These are phyloP conservation scores for Amylocarpus encephaloides DNA, from an alignment of 2,329 filamentous ascomycete genomes.

Conservation along the genomic window DNA sequence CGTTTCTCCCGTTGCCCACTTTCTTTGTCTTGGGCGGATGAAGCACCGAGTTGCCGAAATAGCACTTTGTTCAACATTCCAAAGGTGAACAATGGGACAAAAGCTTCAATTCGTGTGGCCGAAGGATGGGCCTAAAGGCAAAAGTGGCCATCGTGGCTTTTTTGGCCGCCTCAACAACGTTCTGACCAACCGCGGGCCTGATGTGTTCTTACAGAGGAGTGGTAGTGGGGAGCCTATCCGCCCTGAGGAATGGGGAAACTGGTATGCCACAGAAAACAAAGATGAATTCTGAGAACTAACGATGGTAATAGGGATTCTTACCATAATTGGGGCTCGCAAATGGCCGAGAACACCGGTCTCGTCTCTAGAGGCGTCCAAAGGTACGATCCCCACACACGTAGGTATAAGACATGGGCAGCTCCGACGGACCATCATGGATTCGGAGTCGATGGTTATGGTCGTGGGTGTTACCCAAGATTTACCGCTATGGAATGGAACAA, in stretches of 20 bases:
- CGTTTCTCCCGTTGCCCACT: not conserved
- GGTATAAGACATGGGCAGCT: slow-evolving; percentile 23
- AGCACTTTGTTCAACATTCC: too few species aligned
- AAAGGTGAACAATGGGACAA: not conserved
- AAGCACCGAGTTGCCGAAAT: too few species aligned
- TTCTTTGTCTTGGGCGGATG: not conserved
- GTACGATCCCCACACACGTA: slow-evolving; percentile 27
- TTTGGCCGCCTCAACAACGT: slow-evolving; percentile 32
- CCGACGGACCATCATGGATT: slow-evolving; percentile 16
- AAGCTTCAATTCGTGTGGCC: slow-evolving; percentile 27
- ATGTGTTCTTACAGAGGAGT: slow-evolving; percentile 34
- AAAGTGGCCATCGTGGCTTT: slow-evolving; percentile 22
- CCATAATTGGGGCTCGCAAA: slow-evolving; percentile 12
- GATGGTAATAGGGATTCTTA: slow-evolving; percentile 27
- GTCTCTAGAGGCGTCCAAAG: slow-evolving; percentile 16
- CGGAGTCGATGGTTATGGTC: slow-evolving; percentile 9
- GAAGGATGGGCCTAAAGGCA: slow-evolving; percentile 26
- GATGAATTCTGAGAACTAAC: not conserved
- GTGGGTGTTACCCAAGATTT: slow-evolving; percentile 22
- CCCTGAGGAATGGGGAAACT: slow-evolving; percentile 29
- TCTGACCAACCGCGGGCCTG: slow-evolving; percentile 35
- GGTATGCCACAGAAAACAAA: slow-evolving; percentile 11
- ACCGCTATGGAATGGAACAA: slow-evolving; percentile 17
- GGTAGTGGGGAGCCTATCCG: slow-evolving; percentile 16
- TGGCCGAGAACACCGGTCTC: slow-evolving; percentile 2